Evolutionary conservation across 139 green algal genomes (phyloP).

Genomic region (Chlorella sorokiniana): DNA sequence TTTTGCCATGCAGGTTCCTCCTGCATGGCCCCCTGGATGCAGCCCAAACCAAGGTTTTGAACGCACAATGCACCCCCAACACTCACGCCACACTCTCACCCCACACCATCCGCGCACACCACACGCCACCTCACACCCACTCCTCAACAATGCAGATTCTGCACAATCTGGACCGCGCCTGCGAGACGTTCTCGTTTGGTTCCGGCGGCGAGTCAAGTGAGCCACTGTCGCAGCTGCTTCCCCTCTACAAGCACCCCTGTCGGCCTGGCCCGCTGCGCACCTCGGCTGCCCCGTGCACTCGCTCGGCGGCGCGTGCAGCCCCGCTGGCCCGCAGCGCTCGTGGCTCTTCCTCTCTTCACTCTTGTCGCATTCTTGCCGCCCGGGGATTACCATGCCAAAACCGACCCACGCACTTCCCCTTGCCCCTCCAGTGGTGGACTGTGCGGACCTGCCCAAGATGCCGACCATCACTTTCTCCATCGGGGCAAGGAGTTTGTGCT

Average conservation of each 20-base stretch:
- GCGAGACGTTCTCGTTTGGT: constrained; percentile 66
- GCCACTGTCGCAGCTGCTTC: not conserved
- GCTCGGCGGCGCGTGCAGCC: not conserved
- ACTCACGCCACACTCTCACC: too few species aligned
- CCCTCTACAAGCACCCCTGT: too few species aligned
- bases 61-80: too few species aligned
- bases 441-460: constrained; percentile 74
- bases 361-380: too few species aligned
- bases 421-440: constrained; percentile 81
- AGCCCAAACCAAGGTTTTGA: too few species aligned
- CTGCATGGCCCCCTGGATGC: too few species aligned
- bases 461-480: constrained; percentile 86
- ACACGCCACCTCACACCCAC: not conserved
- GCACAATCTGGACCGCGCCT: constrained; percentile 60
- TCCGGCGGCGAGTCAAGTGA: constrained; percentile 47
- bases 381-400: too few species aligned
- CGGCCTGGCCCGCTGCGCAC: too few species aligned
- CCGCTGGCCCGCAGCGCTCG: too few species aligned
- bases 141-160: constrained; percentile 32
- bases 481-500: constrained; percentile 79
- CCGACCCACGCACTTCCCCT: constrained; percentile 14
- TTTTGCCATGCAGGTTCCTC: too few species aligned
- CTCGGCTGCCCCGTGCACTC: too few species aligned
- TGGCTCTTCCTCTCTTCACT: not conserved
- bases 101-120: too few species aligned